Evolutionary conservation across 345 rosid species (phyloP).

Genomic region (Citropsis articulata): DNA sequence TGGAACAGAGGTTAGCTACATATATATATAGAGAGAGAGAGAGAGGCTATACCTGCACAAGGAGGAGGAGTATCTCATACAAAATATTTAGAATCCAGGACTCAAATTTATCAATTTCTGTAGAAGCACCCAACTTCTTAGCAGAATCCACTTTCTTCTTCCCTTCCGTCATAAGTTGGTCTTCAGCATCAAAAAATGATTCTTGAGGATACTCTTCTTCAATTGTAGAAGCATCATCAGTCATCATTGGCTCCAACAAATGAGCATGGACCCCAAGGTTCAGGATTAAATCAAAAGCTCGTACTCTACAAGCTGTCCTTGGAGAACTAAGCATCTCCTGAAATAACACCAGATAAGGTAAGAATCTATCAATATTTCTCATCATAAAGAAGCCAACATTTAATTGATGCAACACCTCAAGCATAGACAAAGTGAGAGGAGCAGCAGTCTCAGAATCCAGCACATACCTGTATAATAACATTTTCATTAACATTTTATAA

Average conservation of each 20-base stretch:
- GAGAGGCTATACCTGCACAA: conserved; percentile 73
- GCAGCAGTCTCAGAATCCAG: conserved; percentile 95
- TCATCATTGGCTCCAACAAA: conserved; percentile 75
- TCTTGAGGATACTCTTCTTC: conserved; percentile 84
- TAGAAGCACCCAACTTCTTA: conserved; percentile 46
- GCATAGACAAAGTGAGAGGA: conserved; percentile 95
- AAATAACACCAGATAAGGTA: conserved; percentile 23
- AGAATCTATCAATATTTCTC: conserved; percentile 22
- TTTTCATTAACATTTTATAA: conserved; percentile 10
- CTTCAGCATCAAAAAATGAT: conserved; percentile 54
- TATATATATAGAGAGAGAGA: not conserved
- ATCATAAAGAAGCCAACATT: conserved; percentile 14
- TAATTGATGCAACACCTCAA: conserved; percentile 60
- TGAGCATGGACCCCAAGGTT: conserved; percentile 99
- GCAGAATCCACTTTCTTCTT: conserved; percentile 46
- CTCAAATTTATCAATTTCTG: conserved; percentile 79
- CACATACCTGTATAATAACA: conserved; percentile 70
- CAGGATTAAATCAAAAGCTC: conserved; percentile 93
- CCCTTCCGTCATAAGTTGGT: conserved; percentile 48
- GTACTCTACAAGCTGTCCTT: conserved; percentile 68
- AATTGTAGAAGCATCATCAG: conserved; percentile 66
- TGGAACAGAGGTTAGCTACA: not conserved
- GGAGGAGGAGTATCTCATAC: conserved; percentile 85
- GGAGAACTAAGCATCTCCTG: conserved; percentile 97
- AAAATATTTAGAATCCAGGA: conserved; percentile 90